Evolutionary conservation across 2,329 filamentous ascomycete species (phyloP), one percentile per base, ranked within the genome.

Genomic region (Epicoccum sorghinum): DNA sequence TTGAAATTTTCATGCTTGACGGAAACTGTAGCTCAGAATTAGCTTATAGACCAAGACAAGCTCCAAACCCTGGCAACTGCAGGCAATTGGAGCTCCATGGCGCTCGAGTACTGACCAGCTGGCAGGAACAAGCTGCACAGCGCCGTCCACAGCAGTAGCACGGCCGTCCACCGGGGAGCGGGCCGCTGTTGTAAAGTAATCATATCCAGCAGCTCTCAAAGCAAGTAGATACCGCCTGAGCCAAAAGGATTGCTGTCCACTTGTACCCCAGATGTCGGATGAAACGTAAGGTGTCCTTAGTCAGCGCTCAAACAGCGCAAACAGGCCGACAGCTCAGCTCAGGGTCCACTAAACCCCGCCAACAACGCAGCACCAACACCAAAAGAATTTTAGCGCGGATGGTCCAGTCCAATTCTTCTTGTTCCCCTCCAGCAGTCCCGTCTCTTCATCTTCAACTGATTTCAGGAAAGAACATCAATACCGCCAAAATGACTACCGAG

Each of bases 1-100:
- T 98, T 99, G 83, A 98, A 99, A 75, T 96, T 93, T 68, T 96
- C 87, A 72, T 96, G 89, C 79, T 99, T 99, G 47, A 99, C 95
- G 67, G 85, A 82, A 61, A 85, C 92, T 96, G 64, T 27, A 18
- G 7, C 7, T 6, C 43, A 25, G 14, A 22, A 52, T 67, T 33
- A 66, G 56, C 41, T 44, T 22, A 7, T 27, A 13, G 10, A 33
- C 9, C 9, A 33, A 12, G 4, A n/a, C 10, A 23, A 23, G 22
- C 29, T 12, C 4, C 24, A 12, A 37, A 33, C 13, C 23, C 38
- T 23, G 23, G 18, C 9, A n/a, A 13, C 35, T 47, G 45, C 36
- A 41, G 39, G 47, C n/a, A 22, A 29, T 45, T 27, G 42, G 23
- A 55, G 55, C 52, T 54, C 43, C 39, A 37, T 13, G 5, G 48